Evolutionary conservation across 2,329 filamentous ascomycete species (phyloP).

Genomic region (Penicillium sp.): DNA sequence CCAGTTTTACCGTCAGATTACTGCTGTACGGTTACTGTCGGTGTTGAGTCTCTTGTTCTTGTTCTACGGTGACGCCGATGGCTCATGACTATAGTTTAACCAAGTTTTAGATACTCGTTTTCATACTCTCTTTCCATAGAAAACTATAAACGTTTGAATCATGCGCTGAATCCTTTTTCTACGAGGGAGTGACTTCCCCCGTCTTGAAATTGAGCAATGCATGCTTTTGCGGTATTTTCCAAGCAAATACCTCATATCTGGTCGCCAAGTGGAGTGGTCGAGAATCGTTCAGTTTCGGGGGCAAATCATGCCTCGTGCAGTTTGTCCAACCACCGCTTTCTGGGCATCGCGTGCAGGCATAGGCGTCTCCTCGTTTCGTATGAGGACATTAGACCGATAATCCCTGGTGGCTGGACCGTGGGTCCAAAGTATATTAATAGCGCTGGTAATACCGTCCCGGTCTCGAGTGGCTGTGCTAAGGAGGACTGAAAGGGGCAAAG

Average conservation of each 20-base stretch:
- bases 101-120: background rate
- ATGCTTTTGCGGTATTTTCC: conserved; percentile 22
- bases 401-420: conserved; percentile 30
- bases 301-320: conserved; percentile 20
- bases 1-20: conserved; percentile 21
- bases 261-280: conserved; percentile 20
- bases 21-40: conserved; percentile 35
- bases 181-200: background rate
- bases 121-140: background rate
- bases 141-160: background rate
- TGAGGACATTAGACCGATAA: conserved; percentile 16
- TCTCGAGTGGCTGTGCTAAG: conserved; percentile 2
- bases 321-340: conserved; percentile 15
- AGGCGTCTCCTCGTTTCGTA: conserved; percentile 13
- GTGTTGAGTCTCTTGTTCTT: background rate
- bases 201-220: conserved; percentile 14
- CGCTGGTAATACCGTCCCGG: conserved; percentile 6
- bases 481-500: background rate
- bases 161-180: background rate
- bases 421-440: conserved; percentile 27
- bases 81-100: background rate
- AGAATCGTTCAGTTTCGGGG: conserved; percentile 14
- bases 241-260: conserved; percentile 25
- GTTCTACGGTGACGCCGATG: background rate
- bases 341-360: conserved; percentile 10